Evolutionary conservation across 2,329 filamentous ascomycete species (phyloP), one percentile per base, ranked within the genome.

Genomic region (Colletotrichum zoysiae): DNA sequence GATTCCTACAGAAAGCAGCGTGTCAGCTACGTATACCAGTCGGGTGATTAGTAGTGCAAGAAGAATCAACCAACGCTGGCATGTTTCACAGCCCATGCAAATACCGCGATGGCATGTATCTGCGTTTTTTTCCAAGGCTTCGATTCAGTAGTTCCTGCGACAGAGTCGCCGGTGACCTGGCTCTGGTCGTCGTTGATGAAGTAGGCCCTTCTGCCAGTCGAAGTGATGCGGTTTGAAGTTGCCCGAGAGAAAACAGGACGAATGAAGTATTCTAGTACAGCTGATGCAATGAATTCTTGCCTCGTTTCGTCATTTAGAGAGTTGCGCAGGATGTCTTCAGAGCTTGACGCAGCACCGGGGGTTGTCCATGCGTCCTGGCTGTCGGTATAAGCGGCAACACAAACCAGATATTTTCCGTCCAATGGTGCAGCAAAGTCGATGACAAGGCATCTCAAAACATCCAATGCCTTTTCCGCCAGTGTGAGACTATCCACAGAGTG

Each of bases 231-330:
- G 2, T 79, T 78, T 6, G 89, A 86, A 26, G 85, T 87, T 20
- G 87, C 84, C 70, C 85, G 86, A 38, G 86, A 85, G 82, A 95
- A 95, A 7, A 93, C 82, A 38, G 91, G 91, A 48, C 90, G 90
- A 62, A 95, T 85, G 76, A 90, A 90, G 76, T 83, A 81, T 73
- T 87, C 84, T 5, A 95, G 86, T 67, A 94, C 83, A 50, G 85
- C 81, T n/a, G 85, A 83, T 23, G 86, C 82, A 74, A 90, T 82
- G 74, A 90, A 86, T 4, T 72, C 33, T n/a, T 72, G 35, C 63
- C 77, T 26, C 18, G 57, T 69, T 0, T 71, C 64, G 12, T 35
- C 38, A 8, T 70, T 18, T 6, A 83, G 61, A 1, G 81, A 77
- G 1, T 73, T 26, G 1, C 76, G 55, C 5, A 87, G 73, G 1